Percentiles rank a stretch among this genome's conserved stretches.
Conservation (phyloP, 805 yeast genomes). For the Candida boidinii region DNA sequence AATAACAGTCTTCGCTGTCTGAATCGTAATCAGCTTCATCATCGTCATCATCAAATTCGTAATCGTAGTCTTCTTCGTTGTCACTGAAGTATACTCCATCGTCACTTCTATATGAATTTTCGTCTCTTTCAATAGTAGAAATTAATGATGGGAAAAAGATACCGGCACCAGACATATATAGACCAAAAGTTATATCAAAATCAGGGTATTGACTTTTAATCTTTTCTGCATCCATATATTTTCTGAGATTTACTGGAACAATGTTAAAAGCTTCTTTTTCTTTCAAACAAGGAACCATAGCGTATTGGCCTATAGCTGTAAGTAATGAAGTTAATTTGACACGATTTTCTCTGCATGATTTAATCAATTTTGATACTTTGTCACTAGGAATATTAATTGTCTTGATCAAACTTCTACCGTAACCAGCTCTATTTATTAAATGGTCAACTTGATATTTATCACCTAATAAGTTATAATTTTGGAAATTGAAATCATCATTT, state of each 20-base stretch:
- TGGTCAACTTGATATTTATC: neutral
- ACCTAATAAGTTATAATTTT: too few species aligned
- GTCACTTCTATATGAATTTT: too few species aligned
- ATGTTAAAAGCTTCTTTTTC: slow-evolving; percentile 7
- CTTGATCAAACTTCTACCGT: slow-evolving; percentile 2
- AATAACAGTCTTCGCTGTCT: too few species aligned
- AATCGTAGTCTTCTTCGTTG: too few species aligned
- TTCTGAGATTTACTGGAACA: slow-evolving; percentile 16
- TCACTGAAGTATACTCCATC: too few species aligned
- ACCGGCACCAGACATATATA: slow-evolving; percentile 9
- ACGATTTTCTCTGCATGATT: slow-evolving; percentile 5
- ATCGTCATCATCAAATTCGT: too few species aligned
- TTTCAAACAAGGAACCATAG: slow-evolving; percentile 6
- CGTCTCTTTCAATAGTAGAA: too few species aligned
- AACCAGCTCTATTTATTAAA: neutral
- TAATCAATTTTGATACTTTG: slow-evolving; percentile 4
- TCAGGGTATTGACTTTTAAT: slow-evolving; percentile 1
- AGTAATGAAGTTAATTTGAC: slow-evolving; percentile 14
- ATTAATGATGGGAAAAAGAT: slow-evolving; percentile 10
- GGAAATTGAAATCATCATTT: too few species aligned
- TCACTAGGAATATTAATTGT: slow-evolving; percentile 5
- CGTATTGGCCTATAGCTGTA: slow-evolving; percentile 4
- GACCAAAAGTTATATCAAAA: slow-evolving; percentile 8
- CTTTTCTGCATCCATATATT: slow-evolving; percentile 1
- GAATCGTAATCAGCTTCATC: too few species aligned